Evolutionary conservation across 345 rosid species (phyloP), one percentile per base, ranked within the genome.

Genomic region (Eucalyptus curtisii): DNA sequence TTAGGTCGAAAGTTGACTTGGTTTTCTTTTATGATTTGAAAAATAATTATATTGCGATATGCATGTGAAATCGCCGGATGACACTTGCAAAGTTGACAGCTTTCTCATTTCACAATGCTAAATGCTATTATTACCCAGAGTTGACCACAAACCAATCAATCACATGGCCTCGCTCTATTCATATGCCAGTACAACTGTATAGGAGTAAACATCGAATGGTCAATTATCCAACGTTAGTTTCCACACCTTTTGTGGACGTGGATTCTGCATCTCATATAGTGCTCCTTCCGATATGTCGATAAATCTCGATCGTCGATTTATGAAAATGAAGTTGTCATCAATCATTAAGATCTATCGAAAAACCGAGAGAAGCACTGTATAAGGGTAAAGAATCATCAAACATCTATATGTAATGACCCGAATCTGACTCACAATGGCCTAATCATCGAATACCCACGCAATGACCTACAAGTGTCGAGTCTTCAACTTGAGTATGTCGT

Each of bases 331-430:
- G 3, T 9, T 33, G 25, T 8, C 20, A 16, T 68, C 11, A 31
- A 15, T 31, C 3, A 31, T 68, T 2, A 13, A 31, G 42, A 68
- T 31, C 11, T 31, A 16, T 68, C 12, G 7, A 68, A 37, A 68
- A 10, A 9, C 2, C 4, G 2, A 68, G 80, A 14, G 24, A 6
- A 68, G 25, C 40, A 8, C 1, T 8, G 0, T 17, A 68, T 6
- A 0, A 20, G 6, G 44, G 11, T 33, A 17, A 37, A 33, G 13
- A 33, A 33, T 33, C 4, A 3, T 17, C 7, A 1, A 9, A 68
- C 33, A 68, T 66, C 9, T 15, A 15, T 66, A 30, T 8, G 2
- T 66, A 16, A 7, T 52, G 25, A 52, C 57, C 25, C 10, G 0
- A 33, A 37, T 8, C 2, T 17, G 13, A 68, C 24, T 31, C 13